Base-by-base conservation (phyloP, 164 flowering plant species). In the Chloranthus sessilifolius region DNA sequence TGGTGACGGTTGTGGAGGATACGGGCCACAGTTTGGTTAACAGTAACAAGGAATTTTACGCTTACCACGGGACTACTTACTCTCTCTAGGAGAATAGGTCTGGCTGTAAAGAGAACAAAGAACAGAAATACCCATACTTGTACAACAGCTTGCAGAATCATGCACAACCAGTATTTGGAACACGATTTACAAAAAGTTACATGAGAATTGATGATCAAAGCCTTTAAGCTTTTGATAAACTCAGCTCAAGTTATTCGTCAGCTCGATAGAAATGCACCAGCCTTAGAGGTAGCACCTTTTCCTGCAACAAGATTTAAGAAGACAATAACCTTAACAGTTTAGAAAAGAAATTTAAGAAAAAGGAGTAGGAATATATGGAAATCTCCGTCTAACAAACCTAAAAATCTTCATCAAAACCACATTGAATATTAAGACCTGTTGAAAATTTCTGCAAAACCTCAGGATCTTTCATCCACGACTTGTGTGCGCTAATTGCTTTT, bases 401-500 rank as follows among this genome's bases (percentile, higher is more conserved):
- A 56, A 37, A 34, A 15, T 41, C 17, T 52, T 77, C 86, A 22
- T 69, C 77, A 17, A 70, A 56, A 43, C 55, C 47, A 5, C 35
- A 53, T 55, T 82, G 80, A 58, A 82, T 82, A 50, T 49, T 55
- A 48, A 94, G 82, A n/a, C 99, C 99, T 1, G 65, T 76, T 12
- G 96, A 94, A 72, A 96, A 83, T 47, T 85, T 75, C 53, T 63
- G 60, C 73, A 84, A 41, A 39, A 50, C 39, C 56, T 88, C 96
- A 15, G 97, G 96, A 58, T 54, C 55, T 68, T 70, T 80, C 85
- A 94, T 76, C 95, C 95, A 94, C 31, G 75, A 81, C 64, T 59
- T 77, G 25, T 64, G 86, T 20, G 80, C 88, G 54, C 75, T 83
- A 59, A 71, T 71, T 40, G 70, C 51, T 65, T 80, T 71, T 40